Evolutionary conservation across 2,329 filamentous ascomycete genomes (phyloP).

Genomic region (Corniculantispora saksenae): DNA sequence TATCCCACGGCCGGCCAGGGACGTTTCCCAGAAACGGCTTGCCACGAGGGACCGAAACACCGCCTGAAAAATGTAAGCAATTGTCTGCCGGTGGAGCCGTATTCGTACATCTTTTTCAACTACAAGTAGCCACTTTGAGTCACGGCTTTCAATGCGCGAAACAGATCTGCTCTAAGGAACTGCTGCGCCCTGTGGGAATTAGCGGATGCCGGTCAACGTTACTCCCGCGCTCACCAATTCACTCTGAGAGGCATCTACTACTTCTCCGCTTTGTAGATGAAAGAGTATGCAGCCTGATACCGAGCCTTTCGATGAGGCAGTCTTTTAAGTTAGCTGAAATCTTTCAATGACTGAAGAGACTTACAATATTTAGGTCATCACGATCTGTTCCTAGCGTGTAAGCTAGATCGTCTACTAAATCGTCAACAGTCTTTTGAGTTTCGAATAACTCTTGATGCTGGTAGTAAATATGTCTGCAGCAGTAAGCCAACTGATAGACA

Average conservation of each 20-base stretch:
- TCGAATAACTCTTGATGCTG: conserved; percentile 72
- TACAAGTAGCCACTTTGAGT: conserved; percentile 65
- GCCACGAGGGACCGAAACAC: conserved; percentile 69
- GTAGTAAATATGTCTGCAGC: conserved; percentile 74
- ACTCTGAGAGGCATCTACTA: conserved; percentile 33
- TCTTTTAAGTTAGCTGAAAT: conserved; percentile 43
- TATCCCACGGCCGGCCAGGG: conserved; percentile 56
- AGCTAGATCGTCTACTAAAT: conserved; percentile 73
- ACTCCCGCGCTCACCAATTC: conserved; percentile 29
- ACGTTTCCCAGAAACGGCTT: conserved; percentile 54
- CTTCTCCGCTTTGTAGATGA: conserved; percentile 44
- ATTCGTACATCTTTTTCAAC: conserved; percentile 72
- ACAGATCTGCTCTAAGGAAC: conserved; percentile 58
- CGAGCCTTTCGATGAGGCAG: conserved; percentile 73
- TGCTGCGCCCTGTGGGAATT: conserved; percentile 52
- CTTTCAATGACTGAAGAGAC: conserved; percentile 23
- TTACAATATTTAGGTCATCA: conserved; percentile 68
- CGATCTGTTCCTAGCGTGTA: conserved; percentile 67
- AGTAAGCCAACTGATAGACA: neutral
- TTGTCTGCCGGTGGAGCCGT: neutral
- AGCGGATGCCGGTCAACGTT: conserved; percentile 19
- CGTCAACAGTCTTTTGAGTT: conserved; percentile 68
- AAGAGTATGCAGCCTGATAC: conserved; percentile 60
- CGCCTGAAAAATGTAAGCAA: conserved; percentile 51
- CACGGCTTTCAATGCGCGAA: conserved; percentile 48